Base-by-base conservation (phyloP, 306 rosid species). In the Medicago ruthenica region DNA sequence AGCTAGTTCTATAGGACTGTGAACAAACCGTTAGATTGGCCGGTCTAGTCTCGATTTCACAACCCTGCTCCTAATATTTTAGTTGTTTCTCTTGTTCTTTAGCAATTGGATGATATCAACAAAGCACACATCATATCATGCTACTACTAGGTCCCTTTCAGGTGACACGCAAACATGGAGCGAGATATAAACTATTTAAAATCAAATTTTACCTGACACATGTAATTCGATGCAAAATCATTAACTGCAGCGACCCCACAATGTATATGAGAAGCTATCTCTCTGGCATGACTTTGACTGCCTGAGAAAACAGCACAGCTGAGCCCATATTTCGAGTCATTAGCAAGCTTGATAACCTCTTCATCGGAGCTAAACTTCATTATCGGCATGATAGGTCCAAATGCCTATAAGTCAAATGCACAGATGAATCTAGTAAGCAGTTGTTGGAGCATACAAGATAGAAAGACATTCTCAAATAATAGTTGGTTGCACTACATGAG, bases 231-330 rank as follows among this genome's bases (percentile, higher is more conserved):
- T 55, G 96, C 98, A 59, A 93, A 91, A 83, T 91, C 96, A 64
- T 91, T 93, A 47, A 93, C 61, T 64, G 97, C 97, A 88, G 82
- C 98, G 48, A 79, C 79, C 79, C 97, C 98, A 76, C 96, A 86
- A 37, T 79, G 89, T 82, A 93, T 89, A 86, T 91, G 93, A 36
- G 90, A 91, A 75, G 93, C 89, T 79, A 92, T 89, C 73, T 81
- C 91, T 77, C 72, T 89, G 71, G 97, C 97, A 36, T 88, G 97
- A 41, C 67, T 82, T 80, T 88, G 91, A 76, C 80, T 89, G 72
- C 98, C 98, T 14, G 97, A 92, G 81, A 95, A 95, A 81, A 95
- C 97, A 76, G 97, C 89, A 79, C 96, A 90, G 58, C 99, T 97
- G 57, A 95, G 98, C 66, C 97, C 98, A 74, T 86, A 93, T 70